These are phyloP conservation scores for Suillus decipiens DNA, from an alignment of 768 basidiomycete genomes.

Conservation along the genomic window DNA sequence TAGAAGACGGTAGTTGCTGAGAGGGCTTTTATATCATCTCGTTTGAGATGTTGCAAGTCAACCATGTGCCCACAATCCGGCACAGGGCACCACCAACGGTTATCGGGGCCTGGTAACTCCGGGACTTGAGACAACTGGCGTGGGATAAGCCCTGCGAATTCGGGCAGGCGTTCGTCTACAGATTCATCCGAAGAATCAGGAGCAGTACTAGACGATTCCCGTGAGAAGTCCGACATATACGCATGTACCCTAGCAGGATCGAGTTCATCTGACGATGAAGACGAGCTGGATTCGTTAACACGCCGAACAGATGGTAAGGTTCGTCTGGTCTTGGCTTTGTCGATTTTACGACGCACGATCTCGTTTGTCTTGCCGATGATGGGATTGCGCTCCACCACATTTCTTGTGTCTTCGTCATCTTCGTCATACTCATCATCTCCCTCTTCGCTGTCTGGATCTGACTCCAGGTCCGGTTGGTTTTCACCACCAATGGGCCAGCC, in stretches of 20 bases:
- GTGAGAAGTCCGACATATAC: constrained; percentile 63
- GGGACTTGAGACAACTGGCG: constrained; percentile 38
- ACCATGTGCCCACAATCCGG: constrained; percentile 44
- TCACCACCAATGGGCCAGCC: constrained; percentile 24
- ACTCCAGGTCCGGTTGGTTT: constrained; percentile 5
- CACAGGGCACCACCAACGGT: constrained; percentile 56
- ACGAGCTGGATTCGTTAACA: constrained; percentile 10
- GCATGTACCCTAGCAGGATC: constrained; percentile 22
- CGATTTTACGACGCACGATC: constrained; percentile 22
- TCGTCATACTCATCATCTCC: neutral
- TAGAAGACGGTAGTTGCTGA: constrained; percentile 19
- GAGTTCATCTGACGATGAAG: constrained; percentile 24
- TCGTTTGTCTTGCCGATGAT: constrained; percentile 29
- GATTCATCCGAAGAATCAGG: constrained; percentile 36
- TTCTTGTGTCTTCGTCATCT: constrained; percentile 1
- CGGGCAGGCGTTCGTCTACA: constrained; percentile 23
- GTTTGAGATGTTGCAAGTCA: constrained; percentile 45
- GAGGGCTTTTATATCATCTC: constrained; percentile 33
- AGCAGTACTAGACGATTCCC: constrained; percentile 46
- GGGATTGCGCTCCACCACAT: constrained; percentile 25
- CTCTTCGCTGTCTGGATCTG: constrained; percentile 15
- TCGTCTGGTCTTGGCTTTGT: constrained; percentile 17
- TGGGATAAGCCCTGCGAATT: constrained; percentile 36
- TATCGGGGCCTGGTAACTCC: constrained; percentile 40
- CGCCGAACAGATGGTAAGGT: neutral